Conservation (phyloP, 2,329 filamentous ascomycete genomes). For the Rosellinia necatrix region DNA sequence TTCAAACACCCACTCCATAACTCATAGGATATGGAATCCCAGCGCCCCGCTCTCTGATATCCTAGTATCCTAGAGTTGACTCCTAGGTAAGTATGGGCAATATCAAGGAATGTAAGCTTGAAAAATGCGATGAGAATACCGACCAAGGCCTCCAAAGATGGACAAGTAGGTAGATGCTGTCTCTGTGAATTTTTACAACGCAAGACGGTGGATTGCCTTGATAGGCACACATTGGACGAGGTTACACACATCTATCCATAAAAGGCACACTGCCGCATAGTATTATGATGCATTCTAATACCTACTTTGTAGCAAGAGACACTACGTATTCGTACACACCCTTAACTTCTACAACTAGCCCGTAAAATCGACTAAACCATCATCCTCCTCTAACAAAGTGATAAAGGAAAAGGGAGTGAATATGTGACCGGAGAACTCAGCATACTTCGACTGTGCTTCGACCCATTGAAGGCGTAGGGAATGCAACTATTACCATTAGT, state of each 20-base stretch:
- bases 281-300: slow-evolving; percentile 29
- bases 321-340: slow-evolving; percentile 28
- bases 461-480: slow-evolving; percentile 81
- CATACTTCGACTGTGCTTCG: slow-evolving; percentile 85
- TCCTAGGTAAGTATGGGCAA: too few species aligned
- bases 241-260: not conserved
- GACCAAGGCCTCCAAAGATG: too few species aligned
- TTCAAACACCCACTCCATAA: too few species aligned
- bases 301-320: slow-evolving; percentile 21
- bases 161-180: too few species aligned
- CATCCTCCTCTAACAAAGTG: slow-evolving; percentile 73
- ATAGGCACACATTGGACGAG: not conserved
- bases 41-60: too few species aligned
- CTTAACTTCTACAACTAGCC: slow-evolving; percentile 32
- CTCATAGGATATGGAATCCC: too few species aligned
- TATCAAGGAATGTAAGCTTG: too few species aligned
- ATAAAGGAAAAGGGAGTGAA: slow-evolving; percentile 80
- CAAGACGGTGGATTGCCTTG: too few species aligned
- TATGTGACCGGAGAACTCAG: slow-evolving; percentile 76
- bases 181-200: too few species aligned
- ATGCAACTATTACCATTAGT: slow-evolving; percentile 57
- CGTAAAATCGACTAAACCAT: slow-evolving; percentile 45
- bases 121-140: too few species aligned
- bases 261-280: not conserved
- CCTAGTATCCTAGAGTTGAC: too few species aligned